Base-by-base conservation (phyloP, 352 stramenopile species). In the Phytophthora gonapodyides region DNA sequence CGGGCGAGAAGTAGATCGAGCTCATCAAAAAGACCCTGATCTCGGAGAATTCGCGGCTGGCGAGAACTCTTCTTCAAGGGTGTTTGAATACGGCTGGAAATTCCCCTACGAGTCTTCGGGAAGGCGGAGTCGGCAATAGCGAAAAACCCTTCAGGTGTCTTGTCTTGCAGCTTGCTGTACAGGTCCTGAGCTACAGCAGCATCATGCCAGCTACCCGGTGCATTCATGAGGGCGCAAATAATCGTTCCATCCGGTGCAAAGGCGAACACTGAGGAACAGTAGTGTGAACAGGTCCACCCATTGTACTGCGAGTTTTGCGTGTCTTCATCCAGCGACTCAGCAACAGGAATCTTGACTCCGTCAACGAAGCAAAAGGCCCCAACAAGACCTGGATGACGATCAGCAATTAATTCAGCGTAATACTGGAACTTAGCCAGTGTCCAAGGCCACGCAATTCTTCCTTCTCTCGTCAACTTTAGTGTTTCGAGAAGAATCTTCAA, bases 91-190 rank as follows among this genome's bases (percentile, higher is more conserved):
- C 37, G 38, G 11, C 43, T 38, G 35, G 61, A 1, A 2, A 61
- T 36, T 0, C 56, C 7, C 10, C 6, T 1, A 24, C 57, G 17
- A 16, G 38, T 67, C 1, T 52, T 17, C 1, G 58, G 53, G 43
- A 73, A 73, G 1, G 59, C 59, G 5, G 54, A 60, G 24, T 73
- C 53, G 5, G 58, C 53, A 16, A 73, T 73, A 0, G 35, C 64
- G 35, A 51, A 64, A 19, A 42, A 64, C 5, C 53, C 47, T 2
- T 46, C 38, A 0, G 58, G 64, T 37, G 64, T 69, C 3, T 12
- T 8, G 24, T 12, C 19, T 1, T 47, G 24, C 2, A 73, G 53
- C 12, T 61, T 58, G 15, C 57, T 27, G 41, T 71, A 61, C 2
- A 61, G 7, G 12, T 41, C 31, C 24, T 37, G 40, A 13, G 58